Percentiles rank a stretch among this genome's conserved stretches.
Evolutionary conservation across 2,329 filamentous ascomycete species (phyloP).

Genomic region (Trichophyton verrucosum): DNA sequence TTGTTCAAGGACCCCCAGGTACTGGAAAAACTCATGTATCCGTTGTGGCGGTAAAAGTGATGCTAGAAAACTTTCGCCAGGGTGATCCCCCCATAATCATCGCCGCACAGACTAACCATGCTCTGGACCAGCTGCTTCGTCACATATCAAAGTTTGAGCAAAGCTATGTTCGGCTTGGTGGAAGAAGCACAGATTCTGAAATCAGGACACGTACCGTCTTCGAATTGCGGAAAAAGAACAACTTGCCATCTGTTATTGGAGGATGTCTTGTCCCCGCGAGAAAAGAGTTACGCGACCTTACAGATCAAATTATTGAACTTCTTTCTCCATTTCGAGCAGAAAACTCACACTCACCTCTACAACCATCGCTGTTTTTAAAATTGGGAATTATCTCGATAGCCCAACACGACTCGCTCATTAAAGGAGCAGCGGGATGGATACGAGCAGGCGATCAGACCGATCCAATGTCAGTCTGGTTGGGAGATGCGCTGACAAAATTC

Average conservation of each 20-base stretch:
- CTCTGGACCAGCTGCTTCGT: slow-evolving; percentile 65
- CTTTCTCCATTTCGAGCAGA: slow-evolving; percentile 32
- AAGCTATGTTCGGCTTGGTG: slow-evolving; percentile 55
- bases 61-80: slow-evolving; percentile 46
- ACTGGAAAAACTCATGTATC: slow-evolving; percentile 76
- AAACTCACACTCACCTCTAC: slow-evolving; percentile 35
- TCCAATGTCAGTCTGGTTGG: slow-evolving; percentile 46
- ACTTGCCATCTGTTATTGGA: slow-evolving; percentile 27
- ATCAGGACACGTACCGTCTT: slow-evolving; percentile 57
- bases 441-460: slow-evolving; percentile 21
- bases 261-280: slow-evolving; percentile 30
- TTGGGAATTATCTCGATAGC: slow-evolving; percentile 47
- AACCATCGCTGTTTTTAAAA: slow-evolving; percentile 42
- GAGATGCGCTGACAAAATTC: slow-evolving; percentile 38
- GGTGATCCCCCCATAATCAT: slow-evolving; percentile 60
- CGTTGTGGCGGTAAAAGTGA: slow-evolving; percentile 53
- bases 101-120: slow-evolving; percentile 81
- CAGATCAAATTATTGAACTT: slow-evolving; percentile 30
- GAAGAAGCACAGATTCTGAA: slow-evolving; percentile 52
- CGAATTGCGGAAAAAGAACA: slow-evolving; percentile 40
- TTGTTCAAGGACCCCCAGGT: slow-evolving; percentile 73
- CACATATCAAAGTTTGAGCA: slow-evolving; percentile 51
- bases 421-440: slow-evolving; percentile 36
- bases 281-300: slow-evolving; percentile 33
- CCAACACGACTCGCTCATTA: slow-evolving; percentile 51